Base-by-base conservation (phyloP, 768 basidiomycete species). In the Lentinula sp. region DNA sequence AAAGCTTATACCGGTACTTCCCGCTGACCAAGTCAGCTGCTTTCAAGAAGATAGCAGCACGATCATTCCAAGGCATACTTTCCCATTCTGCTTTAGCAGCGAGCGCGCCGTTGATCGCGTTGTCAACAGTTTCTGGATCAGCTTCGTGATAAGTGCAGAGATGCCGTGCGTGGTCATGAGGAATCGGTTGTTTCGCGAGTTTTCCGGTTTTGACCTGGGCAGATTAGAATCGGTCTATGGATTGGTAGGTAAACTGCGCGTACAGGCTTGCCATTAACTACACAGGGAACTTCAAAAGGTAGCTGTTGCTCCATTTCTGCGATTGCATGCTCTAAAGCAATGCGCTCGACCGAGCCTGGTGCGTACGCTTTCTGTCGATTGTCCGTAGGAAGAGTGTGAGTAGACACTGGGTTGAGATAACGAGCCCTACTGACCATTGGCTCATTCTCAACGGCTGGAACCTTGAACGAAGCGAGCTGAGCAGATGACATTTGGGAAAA, bases 1-100 rank as follows among this genome's bases (percentile, higher is more conserved):
- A 81, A 51, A 99, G 79, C 76, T 89, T 88, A 78, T 95, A 96
- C 65, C 97, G 82, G 73, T 98, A 97, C 81, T 98, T 99, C 59
- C 92, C 93, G 69, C 91, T 88, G 61, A 94, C 85, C 55, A 99
- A 85, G 72, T 99, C 97, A 23, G 97, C 97, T 4, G 97, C 97
- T 74, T 96, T 97, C 65, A 99, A 81, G 79, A 98, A 99, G 74
- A 99, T 96, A 42, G 97, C 93, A 2, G 97, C 97, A 39, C 95
- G 86, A 73, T 99, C 97, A 70, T 83, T 88, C 96, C 95, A 99
- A 0, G 96, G 95, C 81, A 98, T 77, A 52, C 82, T 80, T 77
- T 98, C 97, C 97, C 97, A 99, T 55, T 83, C 85, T 15, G 77
- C 76, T 74, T 95, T 96, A 16, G 93, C 95, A 9, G 84, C 83